Percentiles rank a stretch among this genome's conserved stretches.
Evolutionary conservation across 768 basidiomycete genomes (phyloP).

Genomic region (Austroboletus festivus): DNA sequence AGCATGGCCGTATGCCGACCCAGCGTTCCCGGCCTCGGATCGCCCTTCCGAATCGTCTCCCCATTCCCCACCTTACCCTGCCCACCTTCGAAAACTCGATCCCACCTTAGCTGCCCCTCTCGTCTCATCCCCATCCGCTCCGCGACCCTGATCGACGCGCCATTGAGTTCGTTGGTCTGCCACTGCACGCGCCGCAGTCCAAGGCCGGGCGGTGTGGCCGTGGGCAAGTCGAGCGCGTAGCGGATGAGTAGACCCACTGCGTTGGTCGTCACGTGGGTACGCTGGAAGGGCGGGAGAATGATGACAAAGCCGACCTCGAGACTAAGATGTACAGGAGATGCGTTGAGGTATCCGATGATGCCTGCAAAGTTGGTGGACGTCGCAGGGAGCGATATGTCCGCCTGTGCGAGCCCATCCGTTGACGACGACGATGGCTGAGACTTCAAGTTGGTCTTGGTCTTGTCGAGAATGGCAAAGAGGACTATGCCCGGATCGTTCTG

Average conservation of each 20-base stretch:
- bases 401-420: no score
- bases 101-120: constrained; percentile 57
- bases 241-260: constrained; percentile 49
- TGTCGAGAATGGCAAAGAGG: constrained; percentile 56
- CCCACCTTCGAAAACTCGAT: constrained; percentile 41
- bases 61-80: constrained; percentile 40
- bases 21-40: constrained; percentile 17
- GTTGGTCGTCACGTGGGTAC: constrained; percentile 61
- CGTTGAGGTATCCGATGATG: constrained; percentile 47
- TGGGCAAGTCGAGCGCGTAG: constrained; percentile 42
- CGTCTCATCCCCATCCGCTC: constrained; percentile 56
- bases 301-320: constrained; percentile 57
- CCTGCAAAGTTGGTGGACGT: constrained; percentile 42
- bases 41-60: constrained; percentile 26
- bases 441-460: constrained; percentile 25
- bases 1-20: constrained; percentile 40
- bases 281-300: constrained; percentile 55
- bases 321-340: constrained; percentile 38
- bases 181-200: constrained; percentile 63
- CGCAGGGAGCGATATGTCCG: no score
- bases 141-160: constrained; percentile 46
- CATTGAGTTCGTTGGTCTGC: constrained; percentile 51
- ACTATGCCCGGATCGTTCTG: constrained; percentile 31
- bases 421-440: no score
- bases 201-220: constrained; percentile 37